Evolutionary conservation across 2,329 filamentous ascomycete species (phyloP).

Genomic region (Leptographium flavum): DNA sequence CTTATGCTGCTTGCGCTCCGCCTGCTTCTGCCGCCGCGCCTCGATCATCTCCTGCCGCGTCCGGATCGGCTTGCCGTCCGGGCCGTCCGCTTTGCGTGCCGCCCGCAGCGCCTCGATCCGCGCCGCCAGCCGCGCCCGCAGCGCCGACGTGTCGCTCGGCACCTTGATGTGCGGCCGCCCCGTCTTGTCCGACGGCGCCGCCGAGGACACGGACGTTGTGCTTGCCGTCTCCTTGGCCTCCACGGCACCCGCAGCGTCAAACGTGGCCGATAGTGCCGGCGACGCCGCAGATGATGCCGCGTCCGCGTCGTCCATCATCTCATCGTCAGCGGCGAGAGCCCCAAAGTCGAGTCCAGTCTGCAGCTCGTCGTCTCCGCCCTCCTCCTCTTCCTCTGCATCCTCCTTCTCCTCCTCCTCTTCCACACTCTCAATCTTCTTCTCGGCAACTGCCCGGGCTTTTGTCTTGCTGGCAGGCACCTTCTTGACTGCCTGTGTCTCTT

Average conservation of each 20-base stretch:
- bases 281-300: conserved; percentile 15
- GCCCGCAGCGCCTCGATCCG: conserved; percentile 76
- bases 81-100: conserved; percentile 63
- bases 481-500: conserved; percentile 6
- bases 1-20: conserved; percentile 75
- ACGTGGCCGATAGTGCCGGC: conserved; percentile 40
- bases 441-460: conserved; percentile 2
- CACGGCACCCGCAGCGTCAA: conserved; percentile 33
- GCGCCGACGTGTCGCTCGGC: conserved; percentile 56
- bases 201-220: conserved; percentile 51
- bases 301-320: conserved; percentile 16
- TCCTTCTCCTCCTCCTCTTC: conserved; percentile 32
- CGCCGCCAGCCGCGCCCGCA: conserved; percentile 65
- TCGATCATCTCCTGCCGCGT: conserved; percentile 90
- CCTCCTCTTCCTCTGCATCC: conserved; percentile 24
- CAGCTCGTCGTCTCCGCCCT: conserved; percentile 41
- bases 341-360: conserved; percentile 28
- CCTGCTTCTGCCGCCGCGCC: conserved; percentile 72
- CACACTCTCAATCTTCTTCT: too few relatives aligned
- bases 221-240: conserved; percentile 31
- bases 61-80: conserved; percentile 56
- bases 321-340: conserved; percentile 29
- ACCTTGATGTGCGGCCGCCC: conserved; percentile 45
- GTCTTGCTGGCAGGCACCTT: not conserved
- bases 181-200: conserved; percentile 43